Evolutionary conservation across 1,284 basidiomycete species (phyloP).

Genomic region (Neolentinus lepideus): DNA sequence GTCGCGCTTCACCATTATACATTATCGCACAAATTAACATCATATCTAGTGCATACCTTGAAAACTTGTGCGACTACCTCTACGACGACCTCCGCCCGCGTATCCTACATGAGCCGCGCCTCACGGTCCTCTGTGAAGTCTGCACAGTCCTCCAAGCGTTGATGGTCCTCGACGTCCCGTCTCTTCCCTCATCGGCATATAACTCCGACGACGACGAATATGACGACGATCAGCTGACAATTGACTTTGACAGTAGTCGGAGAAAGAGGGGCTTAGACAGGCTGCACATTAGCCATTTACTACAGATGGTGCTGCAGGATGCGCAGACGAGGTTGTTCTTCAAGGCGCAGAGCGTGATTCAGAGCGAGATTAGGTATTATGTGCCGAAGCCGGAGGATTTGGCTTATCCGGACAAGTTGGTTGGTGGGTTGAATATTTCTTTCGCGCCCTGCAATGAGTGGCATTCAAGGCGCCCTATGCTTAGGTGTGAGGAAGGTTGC

Average conservation of each 20-base stretch:
- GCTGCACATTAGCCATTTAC: slow-evolving; percentile 64
- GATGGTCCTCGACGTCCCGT: slow-evolving; percentile 79
- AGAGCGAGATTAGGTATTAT: slow-evolving; percentile 82
- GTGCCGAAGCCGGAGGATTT: slow-evolving; percentile 72
- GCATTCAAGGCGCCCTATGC: not conserved
- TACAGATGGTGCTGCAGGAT: slow-evolving; percentile 89
- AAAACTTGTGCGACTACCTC: slow-evolving; percentile 85
- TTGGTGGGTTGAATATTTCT: slow-evolving; percentile 33
- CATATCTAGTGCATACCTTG: slow-evolving; percentile 67
- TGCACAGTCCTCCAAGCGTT: slow-evolving; percentile 91
- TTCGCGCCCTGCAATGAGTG: not conserved
- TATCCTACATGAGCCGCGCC: slow-evolving; percentile 84
- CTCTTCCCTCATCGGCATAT: slow-evolving; percentile 13
- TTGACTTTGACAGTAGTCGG: slow-evolving; percentile 26
- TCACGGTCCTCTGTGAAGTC: slow-evolving; percentile 84
- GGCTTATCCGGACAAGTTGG: slow-evolving; percentile 76
- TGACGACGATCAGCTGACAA: slow-evolving; percentile 23
- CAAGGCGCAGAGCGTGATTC: slow-evolving; percentile 86
- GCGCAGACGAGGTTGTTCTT: slow-evolving; percentile 92
- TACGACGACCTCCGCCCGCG: slow-evolving; percentile 91
- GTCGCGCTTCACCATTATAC: slow-evolving; percentile 23
- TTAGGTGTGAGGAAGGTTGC: slow-evolving; percentile 37
- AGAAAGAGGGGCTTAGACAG: slow-evolving; percentile 33
- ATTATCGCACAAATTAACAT: not conserved
- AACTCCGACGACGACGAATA: slow-evolving; percentile 24